Evolutionary conservation across 257 asterid genomes (phyloP), one percentile per base, ranked within the genome.

Genomic region (Cynanchum wilfordii): DNA sequence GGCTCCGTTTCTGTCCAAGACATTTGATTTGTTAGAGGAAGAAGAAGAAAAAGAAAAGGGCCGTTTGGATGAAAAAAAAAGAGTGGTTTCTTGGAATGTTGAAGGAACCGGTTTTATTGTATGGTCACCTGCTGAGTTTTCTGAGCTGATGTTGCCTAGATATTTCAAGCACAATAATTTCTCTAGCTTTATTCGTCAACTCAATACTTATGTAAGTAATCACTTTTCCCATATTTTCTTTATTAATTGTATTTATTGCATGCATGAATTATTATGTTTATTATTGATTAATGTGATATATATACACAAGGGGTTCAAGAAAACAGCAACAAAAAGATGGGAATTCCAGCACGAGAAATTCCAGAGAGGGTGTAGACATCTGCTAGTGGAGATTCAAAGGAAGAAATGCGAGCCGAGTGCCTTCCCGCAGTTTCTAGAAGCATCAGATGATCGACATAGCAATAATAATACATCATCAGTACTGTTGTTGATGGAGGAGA

Each of bases 311-410:
- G 89, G 92, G 2, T 89, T 89, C 91, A 87, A 76, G 87, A 85
- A 89, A 81, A 77, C 82, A n/a, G 78, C 89, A 20, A 54, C 90
- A 3, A 85, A 82, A 59, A 77, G 87, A 56, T 85, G 89, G 92
- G 90, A 87, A 75, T 87, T 86, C 51, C 89, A 77, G 82, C 96
- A 87, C n/a, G 87, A 78, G 30, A 89, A 89, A 72, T 87, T 87
- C 76, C 77, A 71, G 74, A 81, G 77, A 58, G 96, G 90, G 20
- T 56, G 63, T 56, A 76, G 79, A 30, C 80, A 87, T 70, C 60
- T 85, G 73, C 79, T 88, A 36, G 52, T 15, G 73, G 89, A 85
- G 77, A 88, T 86, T 50, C 78, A 68, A 10, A 73, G 95, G 58
- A 88, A 83, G 82, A 88, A 82, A 60, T 79, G 86, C 69, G 87